These are phyloP conservation scores for Rhizopogon vinicolor DNA, from an alignment of 768 basidiomycete species.

Conservation along the genomic window DNA sequence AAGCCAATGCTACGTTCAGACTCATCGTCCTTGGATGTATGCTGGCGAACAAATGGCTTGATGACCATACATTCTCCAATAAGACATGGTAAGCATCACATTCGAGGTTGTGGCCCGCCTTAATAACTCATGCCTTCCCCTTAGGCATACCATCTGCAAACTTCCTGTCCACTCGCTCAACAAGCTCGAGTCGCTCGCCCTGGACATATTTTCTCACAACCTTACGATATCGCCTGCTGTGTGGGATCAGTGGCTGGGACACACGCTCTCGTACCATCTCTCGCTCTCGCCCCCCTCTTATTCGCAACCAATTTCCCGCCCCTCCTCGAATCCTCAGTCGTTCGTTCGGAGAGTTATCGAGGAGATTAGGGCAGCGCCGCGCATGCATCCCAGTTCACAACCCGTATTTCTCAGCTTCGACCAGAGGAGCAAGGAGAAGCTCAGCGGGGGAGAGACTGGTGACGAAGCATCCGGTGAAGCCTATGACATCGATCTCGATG, in stretches of 20 bases:
- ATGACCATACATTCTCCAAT: conserved; percentile 86
- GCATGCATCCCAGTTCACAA: conserved; percentile 29
- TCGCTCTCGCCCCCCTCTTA: conserved; percentile 54
- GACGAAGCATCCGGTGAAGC: conserved; percentile 36
- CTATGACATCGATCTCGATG: conserved; percentile 75
- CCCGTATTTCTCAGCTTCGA: conserved; percentile 74
- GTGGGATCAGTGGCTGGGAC: conserved; percentile 71
- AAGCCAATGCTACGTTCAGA: conserved; percentile 64
- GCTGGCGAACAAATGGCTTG: conserved; percentile 86
- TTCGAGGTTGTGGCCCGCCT: neutral
- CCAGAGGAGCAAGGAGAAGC: conserved; percentile 50
- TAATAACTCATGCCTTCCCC: conserved; percentile 1
- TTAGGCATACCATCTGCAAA: conserved; percentile 77
- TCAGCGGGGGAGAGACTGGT: conserved; percentile 38
- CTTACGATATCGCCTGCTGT: conserved; percentile 58
- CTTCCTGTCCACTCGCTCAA: conserved; percentile 69
- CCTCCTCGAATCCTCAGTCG: conserved; percentile 65
- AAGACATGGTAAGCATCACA: conserved; percentile 67
- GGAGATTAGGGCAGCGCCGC: conserved; percentile 55
- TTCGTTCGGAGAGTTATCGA: conserved; percentile 68
- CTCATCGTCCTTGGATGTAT: conserved; percentile 77
- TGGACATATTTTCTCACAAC: conserved; percentile 69
- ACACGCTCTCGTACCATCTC: conserved; percentile 61
- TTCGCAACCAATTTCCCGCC: conserved; percentile 76
- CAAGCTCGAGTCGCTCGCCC: conserved; percentile 61